phyloP scores from a whole-genome alignment of 257 asterid species.

The Sherardia arvensis region DNA sequence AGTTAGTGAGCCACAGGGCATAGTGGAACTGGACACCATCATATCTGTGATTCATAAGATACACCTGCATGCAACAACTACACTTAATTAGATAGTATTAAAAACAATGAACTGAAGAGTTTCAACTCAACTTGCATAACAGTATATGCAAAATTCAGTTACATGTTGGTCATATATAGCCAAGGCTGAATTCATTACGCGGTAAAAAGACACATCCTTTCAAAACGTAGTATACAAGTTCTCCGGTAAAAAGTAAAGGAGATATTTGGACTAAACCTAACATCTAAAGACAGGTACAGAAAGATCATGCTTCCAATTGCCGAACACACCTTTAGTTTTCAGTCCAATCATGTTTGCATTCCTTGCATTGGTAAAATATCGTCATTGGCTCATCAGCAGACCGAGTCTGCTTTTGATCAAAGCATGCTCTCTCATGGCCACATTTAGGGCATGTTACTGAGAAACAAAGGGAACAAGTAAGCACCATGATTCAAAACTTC shows the following conservation, averaged over 20 bases:
- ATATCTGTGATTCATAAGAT: conserved; percentile 90
- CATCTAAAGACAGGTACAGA: no score
- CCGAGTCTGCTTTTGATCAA: conserved; percentile 47
- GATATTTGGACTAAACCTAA: no score
- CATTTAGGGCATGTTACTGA: conserved; percentile 48
- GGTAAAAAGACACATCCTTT: no score
- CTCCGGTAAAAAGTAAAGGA: no score
- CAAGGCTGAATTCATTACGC: no score
- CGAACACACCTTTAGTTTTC: conserved; percentile 31
- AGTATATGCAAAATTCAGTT: no score
- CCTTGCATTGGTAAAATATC: conserved; percentile 40
- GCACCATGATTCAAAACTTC: neutral
- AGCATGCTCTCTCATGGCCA: conserved; percentile 30
- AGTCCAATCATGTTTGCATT: conserved; percentile 42
- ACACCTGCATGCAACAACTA: conserved; percentile 43
- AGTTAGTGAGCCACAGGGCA: conserved; percentile 58
- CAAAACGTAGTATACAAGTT: no score
- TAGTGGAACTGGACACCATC: conserved; percentile 91
- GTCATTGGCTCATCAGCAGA: conserved; percentile 76
- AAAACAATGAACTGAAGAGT: no score
- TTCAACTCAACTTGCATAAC: no score
- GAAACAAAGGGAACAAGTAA: conserved; percentile 1
- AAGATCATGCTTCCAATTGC: neutral
- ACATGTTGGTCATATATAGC: no score
- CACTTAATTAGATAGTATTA: neutral